Conservation (phyloP, 371 early-diverging fungal genomes). For the Circinella umbellata region DNA sequence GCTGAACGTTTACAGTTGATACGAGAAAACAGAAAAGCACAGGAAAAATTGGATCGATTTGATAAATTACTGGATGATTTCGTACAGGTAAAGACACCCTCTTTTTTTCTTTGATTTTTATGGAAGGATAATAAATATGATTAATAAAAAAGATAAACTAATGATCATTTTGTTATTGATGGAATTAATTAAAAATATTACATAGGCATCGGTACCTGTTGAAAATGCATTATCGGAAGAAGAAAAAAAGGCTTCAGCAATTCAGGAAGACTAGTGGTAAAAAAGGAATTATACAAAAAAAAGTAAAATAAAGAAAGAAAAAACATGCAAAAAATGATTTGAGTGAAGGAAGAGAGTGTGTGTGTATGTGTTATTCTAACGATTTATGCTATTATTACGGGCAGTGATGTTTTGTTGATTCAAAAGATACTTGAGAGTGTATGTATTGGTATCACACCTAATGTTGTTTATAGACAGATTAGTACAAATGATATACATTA, state of each 20-base stretch:
- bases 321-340: background rate
- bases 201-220: conserved; percentile 11
- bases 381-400: background rate
- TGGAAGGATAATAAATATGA: too few species aligned
- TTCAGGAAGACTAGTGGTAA: background rate
- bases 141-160: too few species aligned
- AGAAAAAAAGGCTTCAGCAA: background rate
- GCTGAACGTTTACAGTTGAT: conserved; percentile 38
- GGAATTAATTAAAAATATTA: background rate
- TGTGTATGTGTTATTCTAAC: background rate
- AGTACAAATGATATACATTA: background rate
- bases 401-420: conserved; percentile 34
- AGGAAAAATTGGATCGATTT: conserved; percentile 46
- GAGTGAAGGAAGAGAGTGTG: too few species aligned
- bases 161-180: too few species aligned
- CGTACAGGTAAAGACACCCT: conserved; percentile 32
- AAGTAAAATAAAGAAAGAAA: background rate
- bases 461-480: background rate
- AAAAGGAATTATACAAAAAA: background rate
- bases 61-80: conserved; percentile 50
- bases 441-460: conserved; percentile 85
- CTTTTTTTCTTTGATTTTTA: too few species aligned
- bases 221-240: conserved; percentile 1
- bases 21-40: conserved; percentile 46
- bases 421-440: conserved; percentile 74